phyloP scores from a whole-genome alignment of 495 filamentous ascomycete genomes.

The Elasticomyces elasticus region DNA sequence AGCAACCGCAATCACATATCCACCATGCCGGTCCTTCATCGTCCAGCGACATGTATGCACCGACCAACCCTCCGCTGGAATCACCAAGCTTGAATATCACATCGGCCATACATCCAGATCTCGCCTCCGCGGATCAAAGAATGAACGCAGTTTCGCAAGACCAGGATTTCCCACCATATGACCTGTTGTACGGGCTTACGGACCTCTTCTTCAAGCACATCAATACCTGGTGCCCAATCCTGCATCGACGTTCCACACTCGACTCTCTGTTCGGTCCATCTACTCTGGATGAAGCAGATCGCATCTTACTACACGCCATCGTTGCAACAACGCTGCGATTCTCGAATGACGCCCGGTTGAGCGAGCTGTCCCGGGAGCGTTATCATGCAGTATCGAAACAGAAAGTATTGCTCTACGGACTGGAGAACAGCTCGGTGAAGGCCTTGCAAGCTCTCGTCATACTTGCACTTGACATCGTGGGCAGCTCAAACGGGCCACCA shows the following conservation, averaged over 20 bases:
- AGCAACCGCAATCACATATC: background rate
- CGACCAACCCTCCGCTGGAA: slow-evolving; percentile 32
- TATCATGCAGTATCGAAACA: slow-evolving; percentile 75
- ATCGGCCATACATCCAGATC: slow-evolving; percentile 9
- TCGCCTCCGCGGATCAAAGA: background rate
- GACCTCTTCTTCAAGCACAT: slow-evolving; percentile 87
- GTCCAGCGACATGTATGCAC: slow-evolving; percentile 40
- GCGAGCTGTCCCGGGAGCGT: slow-evolving; percentile 54
- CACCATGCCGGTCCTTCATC: slow-evolving; percentile 1
- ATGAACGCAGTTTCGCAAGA: slow-evolving; percentile 37
- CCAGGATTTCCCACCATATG: slow-evolving; percentile 73
- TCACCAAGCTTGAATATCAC: slow-evolving; percentile 38
- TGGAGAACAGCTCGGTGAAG: slow-evolving; percentile 82
- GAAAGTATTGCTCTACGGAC: slow-evolving; percentile 70
- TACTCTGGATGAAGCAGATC: slow-evolving; percentile 65
- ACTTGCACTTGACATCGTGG: slow-evolving; percentile 65
- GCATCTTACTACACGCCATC: slow-evolving; percentile 75
- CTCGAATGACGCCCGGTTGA: slow-evolving; percentile 62
- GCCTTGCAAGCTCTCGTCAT: slow-evolving; percentile 70
- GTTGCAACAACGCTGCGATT: slow-evolving; percentile 79
- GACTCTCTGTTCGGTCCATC: slow-evolving; percentile 73
- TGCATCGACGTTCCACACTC: slow-evolving; percentile 68
- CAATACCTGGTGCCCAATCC: slow-evolving; percentile 83
- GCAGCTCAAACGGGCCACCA: slow-evolving; percentile 71
- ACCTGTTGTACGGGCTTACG: slow-evolving; percentile 67